Conservation (phyloP, 257 asterid species). For the Schizonepeta tenuifolia region DNA sequence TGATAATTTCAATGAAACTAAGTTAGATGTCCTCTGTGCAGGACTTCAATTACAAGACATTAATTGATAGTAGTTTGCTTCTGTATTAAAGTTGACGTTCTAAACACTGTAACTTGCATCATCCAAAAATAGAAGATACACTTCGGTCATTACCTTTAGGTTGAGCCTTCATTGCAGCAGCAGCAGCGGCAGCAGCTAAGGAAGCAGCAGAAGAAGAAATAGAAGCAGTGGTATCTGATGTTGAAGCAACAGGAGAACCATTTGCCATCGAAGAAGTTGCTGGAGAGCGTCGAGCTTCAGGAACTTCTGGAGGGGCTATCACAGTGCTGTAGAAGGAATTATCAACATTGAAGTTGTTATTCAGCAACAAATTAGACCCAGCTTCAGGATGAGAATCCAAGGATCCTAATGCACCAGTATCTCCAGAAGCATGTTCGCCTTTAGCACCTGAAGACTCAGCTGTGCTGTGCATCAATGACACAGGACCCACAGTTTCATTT, state of each 20-base stretch:
- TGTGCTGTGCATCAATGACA: slow-evolving; percentile 37
- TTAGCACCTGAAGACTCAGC: slow-evolving; percentile 46
- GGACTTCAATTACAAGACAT: neutral
- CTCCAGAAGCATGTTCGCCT: slow-evolving; percentile 40
- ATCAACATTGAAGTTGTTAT: slow-evolving; percentile 35
- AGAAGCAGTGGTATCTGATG: slow-evolving; percentile 40
- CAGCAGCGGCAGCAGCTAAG: slow-evolving; percentile 39
- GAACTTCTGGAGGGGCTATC: slow-evolving; percentile 36
- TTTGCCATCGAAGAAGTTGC: slow-evolving; percentile 37
- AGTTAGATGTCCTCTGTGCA: slow-evolving; percentile 15
- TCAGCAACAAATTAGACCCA: slow-evolving; percentile 40
- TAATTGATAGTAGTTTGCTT: neutral
- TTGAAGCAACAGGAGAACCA: slow-evolving; percentile 42
- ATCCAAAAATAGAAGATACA: neutral
- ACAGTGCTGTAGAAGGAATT: slow-evolving; percentile 32
- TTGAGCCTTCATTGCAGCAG: slow-evolving; percentile 60
- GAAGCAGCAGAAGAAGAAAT: slow-evolving; percentile 34
- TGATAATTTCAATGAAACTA: neutral
- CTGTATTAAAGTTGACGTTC: neutral
- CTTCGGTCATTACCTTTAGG: slow-evolving; percentile 60
- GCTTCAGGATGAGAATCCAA: slow-evolving; percentile 37
- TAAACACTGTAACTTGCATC: slow-evolving; percentile 20
- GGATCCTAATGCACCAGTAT: slow-evolving; percentile 39
- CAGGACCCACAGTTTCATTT: slow-evolving; percentile 49
- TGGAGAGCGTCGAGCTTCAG: slow-evolving; percentile 40